A percentile compares a stretch with the other conserved stretches of the same genome.
Evolutionary conservation across 164 flowering plant species (phyloP).

Genomic region (Amborella trichopoda): DNA sequence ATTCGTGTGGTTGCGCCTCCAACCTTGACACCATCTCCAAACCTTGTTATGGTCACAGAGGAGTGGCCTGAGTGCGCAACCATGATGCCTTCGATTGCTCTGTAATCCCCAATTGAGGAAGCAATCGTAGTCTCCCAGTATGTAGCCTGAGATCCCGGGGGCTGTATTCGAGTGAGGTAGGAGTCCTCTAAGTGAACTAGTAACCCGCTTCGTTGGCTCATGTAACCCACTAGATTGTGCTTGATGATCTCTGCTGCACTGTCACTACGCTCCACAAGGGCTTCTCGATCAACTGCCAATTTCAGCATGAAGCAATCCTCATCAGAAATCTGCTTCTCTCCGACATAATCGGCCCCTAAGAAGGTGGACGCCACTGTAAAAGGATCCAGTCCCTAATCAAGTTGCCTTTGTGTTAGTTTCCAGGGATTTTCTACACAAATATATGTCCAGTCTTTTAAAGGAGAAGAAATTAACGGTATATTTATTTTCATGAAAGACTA

Average conservation of each 20-base stretch:
- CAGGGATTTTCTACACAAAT: too few species aligned
- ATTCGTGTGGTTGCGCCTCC: constrained; percentile 42
- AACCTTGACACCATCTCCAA: constrained; percentile 53
- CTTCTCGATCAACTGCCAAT: constrained; percentile 50
- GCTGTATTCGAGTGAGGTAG: constrained; percentile 52
- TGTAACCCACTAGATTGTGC: constrained; percentile 60
- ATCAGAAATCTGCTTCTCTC: constrained; percentile 47
- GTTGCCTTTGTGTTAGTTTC: background rate
- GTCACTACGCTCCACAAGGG: constrained; percentile 55
- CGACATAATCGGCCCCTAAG: constrained; percentile 53
- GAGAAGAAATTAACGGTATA: too few species aligned
- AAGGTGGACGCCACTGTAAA: constrained; percentile 50
- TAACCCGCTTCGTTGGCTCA: constrained; percentile 71
- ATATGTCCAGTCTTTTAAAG: too few species aligned
- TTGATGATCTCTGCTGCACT: constrained; percentile 75
- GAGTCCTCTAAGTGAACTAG: constrained; percentile 70
- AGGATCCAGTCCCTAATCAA: constrained; percentile 65
- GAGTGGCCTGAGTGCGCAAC: constrained; percentile 71
- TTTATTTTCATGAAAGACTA: too few species aligned
- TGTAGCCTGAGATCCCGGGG: constrained; percentile 50
- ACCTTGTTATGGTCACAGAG: constrained; percentile 41
- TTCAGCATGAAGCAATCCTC: constrained; percentile 60
- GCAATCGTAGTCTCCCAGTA: constrained; percentile 85
- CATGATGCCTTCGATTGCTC: constrained; percentile 56
- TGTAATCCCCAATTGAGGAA: constrained; percentile 52